These are phyloP conservation scores for Venturia oleaginea DNA, from an alignment of 2,329 filamentous ascomycete species.

Conservation along the genomic window DNA sequence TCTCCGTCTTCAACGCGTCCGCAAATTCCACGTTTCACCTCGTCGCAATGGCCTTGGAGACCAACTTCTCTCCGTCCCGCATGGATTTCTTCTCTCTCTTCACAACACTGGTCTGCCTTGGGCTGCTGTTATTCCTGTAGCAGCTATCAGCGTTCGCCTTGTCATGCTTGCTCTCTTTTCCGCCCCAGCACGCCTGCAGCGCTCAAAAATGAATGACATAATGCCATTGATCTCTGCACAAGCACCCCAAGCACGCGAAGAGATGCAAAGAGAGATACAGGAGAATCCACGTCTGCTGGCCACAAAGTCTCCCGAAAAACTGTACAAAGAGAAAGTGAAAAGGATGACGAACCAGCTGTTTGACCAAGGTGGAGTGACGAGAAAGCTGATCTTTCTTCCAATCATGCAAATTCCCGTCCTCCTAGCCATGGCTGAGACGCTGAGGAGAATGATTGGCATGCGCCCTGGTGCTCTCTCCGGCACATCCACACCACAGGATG, in stretches of 20 bases:
- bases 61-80: constrained; percentile 24
- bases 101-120: constrained; percentile 43
- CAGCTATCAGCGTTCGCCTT: constrained; percentile 43
- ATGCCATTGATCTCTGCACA: constrained; percentile 24
- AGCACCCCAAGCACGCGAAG: constrained; percentile 15
- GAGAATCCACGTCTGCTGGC: background rate
- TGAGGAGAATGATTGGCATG: constrained; percentile 27
- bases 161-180: constrained; percentile 39
- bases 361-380: background rate
- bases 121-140: constrained; percentile 45
- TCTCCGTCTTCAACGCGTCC: background rate
- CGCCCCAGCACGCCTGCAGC: constrained; percentile 31
- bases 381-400: background rate
- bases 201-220: constrained; percentile 17
- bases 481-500: background rate
- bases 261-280: background rate
- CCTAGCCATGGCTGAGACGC: constrained; percentile 27
- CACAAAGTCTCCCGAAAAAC: background rate
- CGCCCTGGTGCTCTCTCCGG: constrained; percentile 7
- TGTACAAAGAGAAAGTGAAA: background rate
- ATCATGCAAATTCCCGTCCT: constrained; percentile 28
- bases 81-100: constrained; percentile 24
- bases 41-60: background rate
- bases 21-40: background rate
- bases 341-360: background rate